Evolutionary conservation across 2,329 filamentous ascomycete species (phyloP).

Genomic region (Ophiostoma sp.): DNA sequence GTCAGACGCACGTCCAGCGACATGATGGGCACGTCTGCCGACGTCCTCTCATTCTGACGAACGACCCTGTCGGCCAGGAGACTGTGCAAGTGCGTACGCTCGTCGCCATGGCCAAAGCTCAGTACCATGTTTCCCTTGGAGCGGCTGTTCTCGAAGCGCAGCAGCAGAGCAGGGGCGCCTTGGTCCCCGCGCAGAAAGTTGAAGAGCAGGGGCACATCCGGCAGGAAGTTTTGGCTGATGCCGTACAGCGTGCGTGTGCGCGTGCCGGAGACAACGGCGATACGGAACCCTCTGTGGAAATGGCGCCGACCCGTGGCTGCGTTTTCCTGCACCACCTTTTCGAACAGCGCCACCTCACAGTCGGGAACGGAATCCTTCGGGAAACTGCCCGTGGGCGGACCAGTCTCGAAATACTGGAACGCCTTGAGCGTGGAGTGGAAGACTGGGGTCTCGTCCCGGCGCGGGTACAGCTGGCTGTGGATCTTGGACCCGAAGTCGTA

Average conservation of each 20-base stretch:
- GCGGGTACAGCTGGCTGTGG: slow-evolving; percentile 62
- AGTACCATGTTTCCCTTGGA: slow-evolving; percentile 67
- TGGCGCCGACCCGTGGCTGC: slow-evolving; percentile 67
- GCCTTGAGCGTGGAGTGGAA: slow-evolving; percentile 65
- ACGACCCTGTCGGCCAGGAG: slow-evolving; percentile 68
- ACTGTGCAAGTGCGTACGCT: slow-evolving; percentile 65
- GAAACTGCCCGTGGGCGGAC: slow-evolving; percentile 64
- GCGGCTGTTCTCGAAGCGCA: slow-evolving; percentile 63
- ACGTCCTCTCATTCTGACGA: slow-evolving; percentile 62
- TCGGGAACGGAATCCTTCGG: slow-evolving; percentile 66
- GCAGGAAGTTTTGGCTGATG: slow-evolving; percentile 63
- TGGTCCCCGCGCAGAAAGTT: slow-evolving; percentile 69
- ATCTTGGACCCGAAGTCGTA: slow-evolving; percentile 79
- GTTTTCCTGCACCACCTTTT: slow-evolving; percentile 60
- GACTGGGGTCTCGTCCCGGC: slow-evolving; percentile 62
- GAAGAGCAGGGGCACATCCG: slow-evolving; percentile 66
- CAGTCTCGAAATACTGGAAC: slow-evolving; percentile 76
- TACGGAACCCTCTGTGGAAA: slow-evolving; percentile 72
- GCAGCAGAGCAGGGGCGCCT: slow-evolving; percentile 61
- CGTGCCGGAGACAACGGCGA: slow-evolving; percentile 72
- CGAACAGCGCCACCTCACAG: slow-evolving; percentile 71
- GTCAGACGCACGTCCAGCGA: slow-evolving; percentile 40
- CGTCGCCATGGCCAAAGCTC: slow-evolving; percentile 67
- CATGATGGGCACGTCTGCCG: slow-evolving; percentile 61
- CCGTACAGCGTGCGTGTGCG: slow-evolving; percentile 72